phyloP scores from a whole-genome alignment of 2,329 filamentous ascomycete genomes.

The Atkinsonella texensis region DNA sequence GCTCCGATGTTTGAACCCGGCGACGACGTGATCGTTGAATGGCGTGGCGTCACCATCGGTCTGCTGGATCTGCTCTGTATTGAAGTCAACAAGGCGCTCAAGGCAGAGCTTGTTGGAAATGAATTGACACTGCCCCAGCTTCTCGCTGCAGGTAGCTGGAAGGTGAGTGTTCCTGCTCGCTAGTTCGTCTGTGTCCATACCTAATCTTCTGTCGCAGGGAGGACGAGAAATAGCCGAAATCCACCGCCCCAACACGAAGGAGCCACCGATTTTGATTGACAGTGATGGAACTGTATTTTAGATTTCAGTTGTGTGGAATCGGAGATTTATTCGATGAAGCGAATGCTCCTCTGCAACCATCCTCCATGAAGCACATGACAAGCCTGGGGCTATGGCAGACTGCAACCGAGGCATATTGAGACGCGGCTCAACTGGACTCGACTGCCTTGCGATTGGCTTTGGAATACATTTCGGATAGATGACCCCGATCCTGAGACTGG shows the following conservation, averaged over 20 bases:
- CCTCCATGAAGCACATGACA: not conserved
- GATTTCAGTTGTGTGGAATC: not conserved
- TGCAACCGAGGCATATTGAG: too few relatives aligned
- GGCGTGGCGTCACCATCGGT: slow-evolving; percentile 51
- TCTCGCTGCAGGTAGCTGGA: slow-evolving; percentile 94
- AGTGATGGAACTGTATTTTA: slow-evolving; percentile 96
- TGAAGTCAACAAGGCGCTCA: slow-evolving; percentile 51
- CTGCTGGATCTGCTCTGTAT: slow-evolving; percentile 42
- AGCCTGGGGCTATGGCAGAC: not conserved
- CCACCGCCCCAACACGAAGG: slow-evolving; percentile 88
- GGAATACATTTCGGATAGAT: too few relatives aligned
- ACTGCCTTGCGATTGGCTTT: too few relatives aligned
- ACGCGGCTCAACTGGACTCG: too few relatives aligned
- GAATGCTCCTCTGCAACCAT: not conserved
- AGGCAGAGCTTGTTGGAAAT: slow-evolving; percentile 49
- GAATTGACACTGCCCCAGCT: slow-evolving; percentile 77
- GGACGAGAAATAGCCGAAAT: slow-evolving; percentile 94
- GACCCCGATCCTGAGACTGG: too few relatives aligned
- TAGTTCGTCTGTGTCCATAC: not conserved
- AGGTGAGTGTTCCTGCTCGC: slow-evolving; percentile 46
- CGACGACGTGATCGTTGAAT: slow-evolving; percentile 52
- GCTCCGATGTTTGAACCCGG: slow-evolving; percentile 46
- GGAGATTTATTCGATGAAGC: not conserved
- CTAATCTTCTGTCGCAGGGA: slow-evolving; percentile 38
- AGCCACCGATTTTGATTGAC: slow-evolving; percentile 90